Evolutionary conservation across 306 rosid genomes (phyloP), one percentile per base, ranked within the genome.

Genomic region (Cotoneaster glaucophyllus): DNA sequence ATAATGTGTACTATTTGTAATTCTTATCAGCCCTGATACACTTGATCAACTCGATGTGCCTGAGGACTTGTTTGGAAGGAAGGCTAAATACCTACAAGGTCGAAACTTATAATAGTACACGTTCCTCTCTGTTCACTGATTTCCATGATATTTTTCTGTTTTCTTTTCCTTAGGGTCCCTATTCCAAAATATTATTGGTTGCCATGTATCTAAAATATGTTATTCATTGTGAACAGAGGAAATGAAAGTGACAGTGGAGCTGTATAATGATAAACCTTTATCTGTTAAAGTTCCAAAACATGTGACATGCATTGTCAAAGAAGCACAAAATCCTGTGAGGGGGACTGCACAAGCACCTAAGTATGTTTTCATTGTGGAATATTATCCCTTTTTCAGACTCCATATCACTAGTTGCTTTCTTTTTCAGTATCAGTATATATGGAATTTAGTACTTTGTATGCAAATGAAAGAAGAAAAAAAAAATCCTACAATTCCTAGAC

Each of bases 241-340:
- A 80, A 89, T 95, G 96, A 89, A 85, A 84, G 98, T 95, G 71
- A 87, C 74, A 86, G 87, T 95, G 57, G 92, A 89, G 71, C 75
- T 90, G 85, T 95, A 78, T 77, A 92, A 90, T 41, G 98, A 88
- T 66, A 92, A 52, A 50, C 92, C 98, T 80, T 76, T 95, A 73
- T 92, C 97, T 34, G 97, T 96, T 52, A 67, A 95, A 21, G 90
- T 95, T 87, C 98, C 98, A 43, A 92, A 90, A 77, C 92, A 88
- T 2, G 97, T 89, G 59, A 90, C 88, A n/a, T 89, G 97, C 75
- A 81, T 39, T 77, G 93, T 95, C 80, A 92, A 88, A 88, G 97
- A 95, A 79, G 82, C 84, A 39, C 88, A 81, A 37, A 78, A 79
- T 71, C 83, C 86, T 62, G 66, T 84, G 80, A 81, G 79, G 79